Conservation (phyloP, 2,329 filamentous ascomycete species). For the Beauveria sp. region DNA sequence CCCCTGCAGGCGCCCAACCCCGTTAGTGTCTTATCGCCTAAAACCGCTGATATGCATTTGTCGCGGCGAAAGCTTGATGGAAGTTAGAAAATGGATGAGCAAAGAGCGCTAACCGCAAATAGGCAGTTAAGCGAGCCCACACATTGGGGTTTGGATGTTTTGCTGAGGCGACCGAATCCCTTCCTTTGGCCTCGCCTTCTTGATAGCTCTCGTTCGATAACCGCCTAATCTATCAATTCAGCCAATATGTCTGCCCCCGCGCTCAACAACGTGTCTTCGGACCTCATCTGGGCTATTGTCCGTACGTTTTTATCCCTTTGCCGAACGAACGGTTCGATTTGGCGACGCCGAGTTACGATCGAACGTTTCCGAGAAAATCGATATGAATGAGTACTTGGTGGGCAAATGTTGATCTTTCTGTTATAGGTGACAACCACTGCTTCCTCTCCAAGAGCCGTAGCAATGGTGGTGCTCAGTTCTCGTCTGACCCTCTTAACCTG, state of each 20-base stretch:
- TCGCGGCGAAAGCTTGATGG: not conserved
- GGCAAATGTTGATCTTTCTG: slow-evolving; percentile 2
- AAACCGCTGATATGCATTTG: slow-evolving; percentile 1
- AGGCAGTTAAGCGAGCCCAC: slow-evolving; percentile 34
- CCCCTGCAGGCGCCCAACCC: not conserved
- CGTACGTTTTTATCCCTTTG: slow-evolving; percentile 51
- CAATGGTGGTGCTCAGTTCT: slow-evolving; percentile 79
- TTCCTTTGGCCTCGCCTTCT: not conserved
- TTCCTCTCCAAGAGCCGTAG: slow-evolving; percentile 85
- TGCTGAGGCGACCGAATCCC: not conserved
- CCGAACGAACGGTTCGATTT: not conserved
- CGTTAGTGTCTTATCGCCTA: not conserved
- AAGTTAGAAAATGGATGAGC: too few relatives aligned
- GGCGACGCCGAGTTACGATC: not conserved
- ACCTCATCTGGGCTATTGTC: slow-evolving; percentile 91
- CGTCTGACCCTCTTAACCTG: slow-evolving; percentile 89
- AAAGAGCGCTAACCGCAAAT: slow-evolving; percentile 20
- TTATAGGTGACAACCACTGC: slow-evolving; percentile 73
- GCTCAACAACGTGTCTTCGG: slow-evolving; percentile 71
- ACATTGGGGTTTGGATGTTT: slow-evolving; percentile 20
- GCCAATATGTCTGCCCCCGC: slow-evolving; percentile 49
- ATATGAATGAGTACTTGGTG: not conserved
- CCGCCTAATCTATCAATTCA: slow-evolving; percentile 19
- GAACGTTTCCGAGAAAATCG: not conserved
- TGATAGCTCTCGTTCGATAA: slow-evolving; percentile 6